Conservation (phyloP, 208 protist species). For the Leishmania lainsoni region DNA sequence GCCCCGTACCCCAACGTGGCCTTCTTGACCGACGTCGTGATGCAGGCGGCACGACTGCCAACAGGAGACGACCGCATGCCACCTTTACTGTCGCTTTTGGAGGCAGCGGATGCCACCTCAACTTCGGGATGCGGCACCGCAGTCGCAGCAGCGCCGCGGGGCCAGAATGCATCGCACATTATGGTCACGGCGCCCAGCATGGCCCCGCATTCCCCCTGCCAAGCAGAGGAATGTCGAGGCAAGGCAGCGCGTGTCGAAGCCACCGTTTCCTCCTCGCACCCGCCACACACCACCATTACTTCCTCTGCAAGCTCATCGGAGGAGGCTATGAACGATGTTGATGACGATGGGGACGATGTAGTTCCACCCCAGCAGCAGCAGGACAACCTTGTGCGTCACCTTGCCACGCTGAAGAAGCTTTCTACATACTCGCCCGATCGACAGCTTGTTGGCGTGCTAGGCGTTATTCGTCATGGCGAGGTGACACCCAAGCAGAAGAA, state of each 20-base stretch:
- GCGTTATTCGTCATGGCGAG: conserved; percentile 56
- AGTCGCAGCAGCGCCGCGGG: background rate
- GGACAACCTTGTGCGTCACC: conserved; percentile 28
- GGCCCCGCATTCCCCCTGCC: background rate
- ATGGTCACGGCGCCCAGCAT: conserved; percentile 15
- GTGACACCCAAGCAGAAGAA: conserved; percentile 64
- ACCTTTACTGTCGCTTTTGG: conserved; percentile 16
- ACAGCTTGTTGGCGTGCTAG: conserved; percentile 54
- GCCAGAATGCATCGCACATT: background rate
- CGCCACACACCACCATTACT: background rate
- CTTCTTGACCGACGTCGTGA: conserved; percentile 50
- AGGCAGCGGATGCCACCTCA: conserved; percentile 6
- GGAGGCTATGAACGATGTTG: background rate
- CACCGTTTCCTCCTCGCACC: background rate
- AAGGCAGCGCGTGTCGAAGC: background rate
- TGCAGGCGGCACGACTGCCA: conserved; percentile 36
- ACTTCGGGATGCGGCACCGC: background rate
- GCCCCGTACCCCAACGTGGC: conserved; percentile 57
- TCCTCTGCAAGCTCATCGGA: background rate
- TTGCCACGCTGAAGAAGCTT: conserved; percentile 46
- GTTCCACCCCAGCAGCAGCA: background rate
- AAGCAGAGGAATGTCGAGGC: background rate
- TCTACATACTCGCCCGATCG: conserved; percentile 47
- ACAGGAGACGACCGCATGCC: conserved; percentile 15
- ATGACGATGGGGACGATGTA: background rate